Evolutionary conservation across 148 eudicot genomes (phyloP).

Genomic region (Chenopodium quinoa): DNA sequence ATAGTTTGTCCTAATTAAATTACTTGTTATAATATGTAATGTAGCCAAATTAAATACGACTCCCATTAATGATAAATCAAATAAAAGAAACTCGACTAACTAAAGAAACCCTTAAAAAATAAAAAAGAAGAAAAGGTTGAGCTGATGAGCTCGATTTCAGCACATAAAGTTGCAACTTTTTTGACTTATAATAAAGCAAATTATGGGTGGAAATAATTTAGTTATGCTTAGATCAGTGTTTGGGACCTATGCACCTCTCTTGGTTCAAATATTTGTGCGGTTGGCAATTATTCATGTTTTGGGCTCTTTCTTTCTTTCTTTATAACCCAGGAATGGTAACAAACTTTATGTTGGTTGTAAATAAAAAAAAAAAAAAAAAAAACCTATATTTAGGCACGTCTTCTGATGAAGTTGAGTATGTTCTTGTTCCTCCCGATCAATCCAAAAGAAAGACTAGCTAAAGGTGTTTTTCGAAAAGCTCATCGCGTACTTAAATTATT

Average conservation of each 20-base stretch:
- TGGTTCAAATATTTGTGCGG: conserved; percentile 1
- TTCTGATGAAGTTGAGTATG: neutral
- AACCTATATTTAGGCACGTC: neutral
- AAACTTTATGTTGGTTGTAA: neutral
- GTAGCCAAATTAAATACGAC: neutral
- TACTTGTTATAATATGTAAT: neutral
- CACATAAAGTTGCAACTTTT: neutral
- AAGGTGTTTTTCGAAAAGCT: neutral
- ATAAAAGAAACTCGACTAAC: neutral
- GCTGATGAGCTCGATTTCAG: neutral
- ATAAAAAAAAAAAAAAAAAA: too few species aligned
- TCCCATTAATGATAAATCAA: neutral
- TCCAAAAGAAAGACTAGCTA: neutral
- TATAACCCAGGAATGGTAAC: neutral
- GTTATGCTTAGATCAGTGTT: neutral
- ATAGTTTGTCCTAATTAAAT: neutral
- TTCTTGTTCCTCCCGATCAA: neutral
- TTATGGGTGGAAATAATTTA: neutral
- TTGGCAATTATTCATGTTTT: neutral
- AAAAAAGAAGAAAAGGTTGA: neutral
- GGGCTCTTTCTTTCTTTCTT: neutral
- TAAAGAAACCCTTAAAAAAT: neutral
- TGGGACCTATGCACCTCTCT: neutral
- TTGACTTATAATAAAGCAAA: neutral
- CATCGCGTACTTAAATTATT: too few species aligned